Base-by-base conservation (phyloP, 2,329 filamentous ascomycete species). In the Fonsecaea erecta region DNA sequence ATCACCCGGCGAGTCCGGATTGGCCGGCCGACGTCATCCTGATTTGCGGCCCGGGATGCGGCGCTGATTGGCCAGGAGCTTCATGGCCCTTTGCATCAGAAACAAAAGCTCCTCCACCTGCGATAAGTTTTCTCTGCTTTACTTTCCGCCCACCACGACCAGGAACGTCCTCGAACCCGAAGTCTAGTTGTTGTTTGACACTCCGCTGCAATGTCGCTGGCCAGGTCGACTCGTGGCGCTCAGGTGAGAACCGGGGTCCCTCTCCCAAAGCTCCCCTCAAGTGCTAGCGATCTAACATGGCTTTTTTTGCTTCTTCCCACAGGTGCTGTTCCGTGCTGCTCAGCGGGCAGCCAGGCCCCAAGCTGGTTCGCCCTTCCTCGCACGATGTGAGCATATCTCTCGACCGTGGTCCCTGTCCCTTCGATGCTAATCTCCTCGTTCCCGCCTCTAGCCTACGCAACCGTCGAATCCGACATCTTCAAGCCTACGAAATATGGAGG, bases 401-500 rank as follows among this genome's bases (percentile, higher is more conserved):
- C 16, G 12, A 12, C 43, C n/a, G 43, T 51, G 4, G 6, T 8
- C 28, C 12, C 18, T 12, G 3, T 21, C 21, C 18, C n/a, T 8
- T 11, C 16, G 26, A 46, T 63, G 35, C 54, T 58, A 54, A 60
- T 26, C 9, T 40, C 6, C 34, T 53, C 37, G 16, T 63, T 28
- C 16, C 43, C 14, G 6, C 4, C 26, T 51, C 12, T 46, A 72
- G 70, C 71, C 21, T 72, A 72, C 64, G 92, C 92, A 74, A 96
- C 92, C 71, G 85, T 97, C 74, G 88, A 93, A 81, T 90, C 90
- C 79, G 95, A 98, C 82, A 94, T 98, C 82, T 97, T 98, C 88
- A 97, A 97, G 87, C 93, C 93, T 74, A 93, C 94, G 84, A 95
- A 98, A 86, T 98, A 93, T 81, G 95, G 95, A 80, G 92, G 94